Evolutionary conservation across 2,329 filamentous ascomycete genomes (phyloP), one percentile per base, ranked within the genome.

Genomic region (Eutypa lata): DNA sequence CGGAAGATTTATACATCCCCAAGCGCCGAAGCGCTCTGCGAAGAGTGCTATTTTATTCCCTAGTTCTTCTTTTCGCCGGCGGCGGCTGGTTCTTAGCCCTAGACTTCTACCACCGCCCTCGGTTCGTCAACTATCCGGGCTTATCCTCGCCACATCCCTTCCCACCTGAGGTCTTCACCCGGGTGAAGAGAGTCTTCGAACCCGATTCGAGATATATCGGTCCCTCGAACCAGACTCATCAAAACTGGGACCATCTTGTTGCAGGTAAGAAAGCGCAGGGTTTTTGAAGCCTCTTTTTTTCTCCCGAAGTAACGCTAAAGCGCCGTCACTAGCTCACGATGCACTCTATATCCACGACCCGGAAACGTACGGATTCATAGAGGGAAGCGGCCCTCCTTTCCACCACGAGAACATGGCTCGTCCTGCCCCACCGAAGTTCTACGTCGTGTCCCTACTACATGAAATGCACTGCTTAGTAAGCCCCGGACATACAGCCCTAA

Each of bases 381-480:
- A 48, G 22, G 47, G 47, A n/a, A 38, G 19, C 47, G 47, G 19
- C 16, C n/a, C 47, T 16, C 47, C 47, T 10, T 48, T 21, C 28
- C n/a, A 48, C 28, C 47, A 48, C 22, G n/a, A n/a, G 19, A 48
- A 48, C 33, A 48, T 24, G 13, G n/a, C 47, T 7, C n/a, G n/a
- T 18, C 47, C 47, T 3, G 26, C n/a, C n/a, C 47, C 47, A n/a
- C 26, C 37, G 33, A 24, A 48, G 6, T 48, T 48, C 19, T 48
- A 48, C 33, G 47, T 48, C 31, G 26, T 48, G 3, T 48, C 47
- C 18, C 37, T 48, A 7, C 47, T 48, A n/a, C 47, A 48, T 24
- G 28, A 48, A n/a, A 8, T 48, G 28, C 47, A 48, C 33, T 48
- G 47, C 33, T n/a, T 48, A 21, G 47, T 48, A 48, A 10, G 47